Conservation (phyloP, 2,329 filamentous ascomycete genomes). For the Sporothrix protearum region DNA sequence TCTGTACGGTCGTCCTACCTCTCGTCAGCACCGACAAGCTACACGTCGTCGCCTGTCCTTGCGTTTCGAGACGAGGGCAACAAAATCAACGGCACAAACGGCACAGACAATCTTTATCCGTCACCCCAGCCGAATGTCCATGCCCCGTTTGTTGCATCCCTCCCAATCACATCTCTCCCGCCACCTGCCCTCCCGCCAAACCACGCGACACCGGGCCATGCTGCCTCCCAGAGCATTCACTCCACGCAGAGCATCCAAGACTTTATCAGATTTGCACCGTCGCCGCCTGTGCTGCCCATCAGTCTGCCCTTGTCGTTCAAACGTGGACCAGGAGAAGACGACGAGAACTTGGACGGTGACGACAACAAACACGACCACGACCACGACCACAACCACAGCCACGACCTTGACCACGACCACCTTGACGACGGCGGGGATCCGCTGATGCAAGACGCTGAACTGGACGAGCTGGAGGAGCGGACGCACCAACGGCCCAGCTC, state of each 20-base stretch:
- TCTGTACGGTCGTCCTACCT: constrained; percentile 24
- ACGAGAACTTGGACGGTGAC: neutral
- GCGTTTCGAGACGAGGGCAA: neutral
- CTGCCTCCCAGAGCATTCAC: constrained; percentile 23
- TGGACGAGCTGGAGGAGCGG: constrained; percentile 16
- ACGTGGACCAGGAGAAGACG: neutral
- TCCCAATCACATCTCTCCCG: constrained; percentile 12
- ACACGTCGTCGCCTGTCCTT: constrained; percentile 24
- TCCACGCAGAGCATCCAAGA: constrained; percentile 26
- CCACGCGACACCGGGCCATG: neutral
- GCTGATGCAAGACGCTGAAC: neutral
- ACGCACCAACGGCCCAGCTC: constrained; percentile 12
- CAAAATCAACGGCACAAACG: neutral
- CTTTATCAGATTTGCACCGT: constrained; percentile 27
- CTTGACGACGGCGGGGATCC: neutral
- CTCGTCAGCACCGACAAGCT: constrained; percentile 25
- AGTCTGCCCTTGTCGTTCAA: constrained; percentile 22
- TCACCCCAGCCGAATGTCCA: neutral
- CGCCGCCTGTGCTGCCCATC: constrained; percentile 26
- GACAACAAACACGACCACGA: neutral
- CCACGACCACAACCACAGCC: neutral
- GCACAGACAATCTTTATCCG: neutral
- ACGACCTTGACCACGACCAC: constrained; percentile 3
- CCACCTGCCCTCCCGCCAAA: neutral
- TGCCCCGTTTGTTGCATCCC: constrained; percentile 9